Conservation (phyloP, 2,329 filamentous ascomycete species). For the Podosphaera fusca region DNA sequence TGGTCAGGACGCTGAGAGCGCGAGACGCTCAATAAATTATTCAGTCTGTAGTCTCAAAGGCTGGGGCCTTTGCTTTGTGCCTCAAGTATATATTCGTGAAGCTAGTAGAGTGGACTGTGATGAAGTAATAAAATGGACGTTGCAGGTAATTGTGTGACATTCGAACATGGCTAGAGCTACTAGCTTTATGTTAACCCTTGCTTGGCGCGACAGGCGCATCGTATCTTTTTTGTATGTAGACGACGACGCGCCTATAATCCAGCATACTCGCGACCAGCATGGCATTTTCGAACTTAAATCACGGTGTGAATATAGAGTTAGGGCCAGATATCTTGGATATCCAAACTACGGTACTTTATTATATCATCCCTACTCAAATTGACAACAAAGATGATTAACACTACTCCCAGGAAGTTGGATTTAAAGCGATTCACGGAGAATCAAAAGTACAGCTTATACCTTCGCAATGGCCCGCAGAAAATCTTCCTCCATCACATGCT, state of each 20-base stretch:
- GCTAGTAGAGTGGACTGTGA: not conserved
- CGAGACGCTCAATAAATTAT: not conserved
- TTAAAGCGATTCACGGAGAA: slow-evolving; percentile 57
- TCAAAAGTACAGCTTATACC: slow-evolving; percentile 62
- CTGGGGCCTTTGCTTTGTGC: not conserved
- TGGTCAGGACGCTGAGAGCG: slow-evolving; percentile 23
- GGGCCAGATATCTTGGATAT: slow-evolving; percentile 55
- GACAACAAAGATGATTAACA: slow-evolving; percentile 4
- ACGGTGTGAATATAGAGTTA: slow-evolving; percentile 18
- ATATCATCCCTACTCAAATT: slow-evolving; percentile 4
- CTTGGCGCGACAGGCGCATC: not conserved
- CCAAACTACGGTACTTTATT: slow-evolving; percentile 48
- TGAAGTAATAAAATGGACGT: not conserved
- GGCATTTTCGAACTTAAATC: not conserved
- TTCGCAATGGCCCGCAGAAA: slow-evolving; percentile 42
- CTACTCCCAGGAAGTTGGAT: slow-evolving; percentile 41
- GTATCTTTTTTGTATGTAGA: not conserved
- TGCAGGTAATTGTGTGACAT: not conserved
- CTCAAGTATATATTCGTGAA: not conserved
- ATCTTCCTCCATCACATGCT: slow-evolving; percentile 48
- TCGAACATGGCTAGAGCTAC: not conserved
- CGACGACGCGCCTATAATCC: not conserved
- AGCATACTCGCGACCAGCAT: not conserved
- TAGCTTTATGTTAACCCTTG: not conserved
- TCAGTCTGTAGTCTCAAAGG: not conserved